Evolutionary conservation across 1,284 basidiomycete genomes (phyloP).

Genomic region (Ustilago shanxiensis): DNA sequence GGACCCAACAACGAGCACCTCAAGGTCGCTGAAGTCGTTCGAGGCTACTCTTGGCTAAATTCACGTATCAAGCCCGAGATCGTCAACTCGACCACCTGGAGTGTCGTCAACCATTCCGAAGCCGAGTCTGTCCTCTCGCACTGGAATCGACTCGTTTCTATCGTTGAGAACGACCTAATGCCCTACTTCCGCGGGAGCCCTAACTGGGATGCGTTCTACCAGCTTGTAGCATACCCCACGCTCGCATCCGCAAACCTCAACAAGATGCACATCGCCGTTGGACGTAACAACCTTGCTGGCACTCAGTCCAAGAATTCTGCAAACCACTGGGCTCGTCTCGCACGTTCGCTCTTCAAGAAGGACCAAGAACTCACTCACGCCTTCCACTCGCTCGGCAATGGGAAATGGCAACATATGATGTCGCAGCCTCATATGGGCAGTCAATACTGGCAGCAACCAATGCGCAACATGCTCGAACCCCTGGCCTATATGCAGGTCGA

Average conservation of each 20-base stretch:
- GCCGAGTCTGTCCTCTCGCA: constrained; percentile 69
- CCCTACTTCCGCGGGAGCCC: constrained; percentile 11
- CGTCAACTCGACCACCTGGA: constrained; percentile 77
- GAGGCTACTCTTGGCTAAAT: constrained; percentile 77
- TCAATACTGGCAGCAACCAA: constrained; percentile 43
- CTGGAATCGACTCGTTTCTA: constrained; percentile 17
- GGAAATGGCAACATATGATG: constrained; percentile 43
- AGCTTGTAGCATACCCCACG: constrained; percentile 33
- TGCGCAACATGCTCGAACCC: constrained; percentile 30
- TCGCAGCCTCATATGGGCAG: constrained; percentile 36
- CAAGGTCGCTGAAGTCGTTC: constrained; percentile 74
- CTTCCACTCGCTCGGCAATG: constrained; percentile 21
- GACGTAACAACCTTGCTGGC: constrained; percentile 31
- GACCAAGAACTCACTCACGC: constrained; percentile 20
- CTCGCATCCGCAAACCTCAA: constrained; percentile 32
- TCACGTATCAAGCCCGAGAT: constrained; percentile 79
- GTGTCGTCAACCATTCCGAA: constrained; percentile 78
- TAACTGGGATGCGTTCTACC: constrained; percentile 40
- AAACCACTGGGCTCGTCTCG: constrained; percentile 20
- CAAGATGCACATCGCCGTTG: constrained; percentile 31
- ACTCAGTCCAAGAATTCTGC: constrained; percentile 38
- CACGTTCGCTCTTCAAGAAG: constrained; percentile 18
- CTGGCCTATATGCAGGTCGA: constrained; percentile 13
- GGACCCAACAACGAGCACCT: constrained; percentile 69
- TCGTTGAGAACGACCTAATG: constrained; percentile 17